Evolutionary conservation across 164 flowering plant species (phyloP).

Genomic region (Litsea cubeba): DNA sequence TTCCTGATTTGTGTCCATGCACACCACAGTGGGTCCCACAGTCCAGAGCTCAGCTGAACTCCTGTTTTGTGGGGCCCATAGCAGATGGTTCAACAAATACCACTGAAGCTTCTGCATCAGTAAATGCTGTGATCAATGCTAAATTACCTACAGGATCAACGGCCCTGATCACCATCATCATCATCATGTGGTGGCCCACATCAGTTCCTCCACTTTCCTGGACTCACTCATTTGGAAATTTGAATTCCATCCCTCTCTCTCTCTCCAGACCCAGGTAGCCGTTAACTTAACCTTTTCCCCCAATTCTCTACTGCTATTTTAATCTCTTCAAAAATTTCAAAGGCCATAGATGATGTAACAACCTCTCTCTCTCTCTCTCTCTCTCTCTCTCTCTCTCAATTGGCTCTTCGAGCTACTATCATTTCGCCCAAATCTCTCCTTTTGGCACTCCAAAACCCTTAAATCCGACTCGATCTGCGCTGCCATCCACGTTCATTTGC

Average conservation of each 20-base stretch:
- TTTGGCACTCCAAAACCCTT: background rate
- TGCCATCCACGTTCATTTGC: background rate
- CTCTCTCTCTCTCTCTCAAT: background rate
- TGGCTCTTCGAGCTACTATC: background rate
- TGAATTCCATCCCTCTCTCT: background rate
- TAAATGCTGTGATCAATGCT: no score
- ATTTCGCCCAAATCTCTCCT: background rate
- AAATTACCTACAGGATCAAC: no score
- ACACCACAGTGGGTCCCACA: no score
- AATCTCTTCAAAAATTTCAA: background rate
- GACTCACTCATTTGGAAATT: background rate
- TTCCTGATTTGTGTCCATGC: background rate
- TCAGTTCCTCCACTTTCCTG: background rate
- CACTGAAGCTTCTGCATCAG: no score
- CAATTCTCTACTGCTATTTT: background rate
- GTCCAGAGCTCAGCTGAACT: no score
- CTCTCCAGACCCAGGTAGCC: background rate
- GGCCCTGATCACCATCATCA: no score
- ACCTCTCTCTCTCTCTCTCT: background rate
- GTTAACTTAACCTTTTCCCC: conserved; percentile 1
- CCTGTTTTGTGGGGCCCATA: no score
- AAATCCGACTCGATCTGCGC: background rate
- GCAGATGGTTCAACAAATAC: no score
- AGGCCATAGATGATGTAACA: background rate
- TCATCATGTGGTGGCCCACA: no score